Evolutionary conservation across 768 basidiomycete species (phyloP).

Genomic region (Hygrophoropsis aurantiaca): DNA sequence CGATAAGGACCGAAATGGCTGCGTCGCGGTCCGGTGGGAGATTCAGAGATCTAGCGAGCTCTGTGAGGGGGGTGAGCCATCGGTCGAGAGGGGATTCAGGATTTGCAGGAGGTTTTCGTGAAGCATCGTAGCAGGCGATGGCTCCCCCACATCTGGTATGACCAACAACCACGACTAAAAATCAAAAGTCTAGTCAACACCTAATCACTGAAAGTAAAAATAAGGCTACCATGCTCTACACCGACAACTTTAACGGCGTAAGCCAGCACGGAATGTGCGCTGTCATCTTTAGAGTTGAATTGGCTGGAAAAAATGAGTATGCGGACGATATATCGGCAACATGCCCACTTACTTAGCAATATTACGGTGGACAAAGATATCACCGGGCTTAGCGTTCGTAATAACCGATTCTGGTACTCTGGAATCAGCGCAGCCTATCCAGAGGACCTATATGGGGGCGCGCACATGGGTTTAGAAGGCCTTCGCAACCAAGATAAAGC

Average conservation of each 20-base stretch:
- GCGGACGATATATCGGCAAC: neutral
- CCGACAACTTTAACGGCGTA: constrained; percentile 73
- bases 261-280: constrained; percentile 65
- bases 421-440: constrained; percentile 87
- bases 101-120: constrained; percentile 30
- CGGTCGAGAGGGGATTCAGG: constrained; percentile 53
- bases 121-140: constrained; percentile 50
- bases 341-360: constrained; percentile 72
- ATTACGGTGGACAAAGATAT: constrained; percentile 87
- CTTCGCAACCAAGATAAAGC: neutral
- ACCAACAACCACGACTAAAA: constrained; percentile 74
- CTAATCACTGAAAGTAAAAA: constrained; percentile 21
- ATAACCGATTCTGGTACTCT: constrained; percentile 83
- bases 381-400: constrained; percentile 74
- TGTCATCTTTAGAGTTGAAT: constrained; percentile 70
- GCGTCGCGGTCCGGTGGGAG: constrained; percentile 36
- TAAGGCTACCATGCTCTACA: constrained; percentile 71
- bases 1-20: constrained; percentile 49
- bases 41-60: constrained; percentile 42
- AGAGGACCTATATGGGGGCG: constrained; percentile 54
- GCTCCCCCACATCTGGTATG: constrained; percentile 85
- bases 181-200: constrained; percentile 29
- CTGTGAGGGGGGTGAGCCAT: constrained; percentile 72
- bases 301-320: constrained; percentile 47
- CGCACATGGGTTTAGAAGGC: neutral